Conservation (phyloP, 805 yeast species). For the Alloascoidea hylecoeti region DNA sequence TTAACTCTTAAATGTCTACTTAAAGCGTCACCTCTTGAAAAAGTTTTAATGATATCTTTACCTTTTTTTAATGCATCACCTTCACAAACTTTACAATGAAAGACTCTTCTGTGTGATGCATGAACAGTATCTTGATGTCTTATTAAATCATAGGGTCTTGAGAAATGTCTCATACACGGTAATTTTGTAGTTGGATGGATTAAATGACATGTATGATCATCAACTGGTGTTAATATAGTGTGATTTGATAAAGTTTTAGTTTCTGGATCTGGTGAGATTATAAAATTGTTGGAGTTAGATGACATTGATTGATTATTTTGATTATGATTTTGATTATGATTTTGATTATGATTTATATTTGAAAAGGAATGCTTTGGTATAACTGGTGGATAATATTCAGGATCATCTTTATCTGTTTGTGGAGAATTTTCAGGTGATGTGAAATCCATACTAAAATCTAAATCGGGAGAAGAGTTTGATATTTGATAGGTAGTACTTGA, state of each 20-base stretch:
- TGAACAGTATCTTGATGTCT: slow-evolving; percentile 96
- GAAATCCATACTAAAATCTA: too few relatives aligned
- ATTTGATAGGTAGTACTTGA: too few relatives aligned
- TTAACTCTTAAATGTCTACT: slow-evolving; percentile 89
- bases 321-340: not conserved
- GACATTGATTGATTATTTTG: not conserved
- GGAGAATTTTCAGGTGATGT: too few relatives aligned
- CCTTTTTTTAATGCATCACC: slow-evolving; percentile 33
- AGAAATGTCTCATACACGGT: slow-evolving; percentile 66
- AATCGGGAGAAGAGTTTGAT: too few relatives aligned
- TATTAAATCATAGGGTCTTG: slow-evolving; percentile 87
- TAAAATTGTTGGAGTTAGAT: not conserved
- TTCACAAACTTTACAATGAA: slow-evolving; percentile 79
- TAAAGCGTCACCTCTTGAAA: slow-evolving; percentile 87
- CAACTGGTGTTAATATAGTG: too few relatives aligned
- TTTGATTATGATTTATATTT: not conserved
- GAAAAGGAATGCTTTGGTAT: not conserved
- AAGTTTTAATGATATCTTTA: slow-evolving; percentile 42
- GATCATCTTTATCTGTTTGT: too few relatives aligned
- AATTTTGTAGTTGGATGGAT: slow-evolving; percentile 46
- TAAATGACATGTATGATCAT: not conserved
- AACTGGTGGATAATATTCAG: not conserved
- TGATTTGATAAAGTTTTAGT: not conserved
- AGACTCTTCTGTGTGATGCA: slow-evolving; percentile 73
- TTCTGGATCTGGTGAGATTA: not conserved